Evolutionary conservation across 78 protist genomes (phyloP).

Genomic region (Polysphondylium violaceum): DNA sequence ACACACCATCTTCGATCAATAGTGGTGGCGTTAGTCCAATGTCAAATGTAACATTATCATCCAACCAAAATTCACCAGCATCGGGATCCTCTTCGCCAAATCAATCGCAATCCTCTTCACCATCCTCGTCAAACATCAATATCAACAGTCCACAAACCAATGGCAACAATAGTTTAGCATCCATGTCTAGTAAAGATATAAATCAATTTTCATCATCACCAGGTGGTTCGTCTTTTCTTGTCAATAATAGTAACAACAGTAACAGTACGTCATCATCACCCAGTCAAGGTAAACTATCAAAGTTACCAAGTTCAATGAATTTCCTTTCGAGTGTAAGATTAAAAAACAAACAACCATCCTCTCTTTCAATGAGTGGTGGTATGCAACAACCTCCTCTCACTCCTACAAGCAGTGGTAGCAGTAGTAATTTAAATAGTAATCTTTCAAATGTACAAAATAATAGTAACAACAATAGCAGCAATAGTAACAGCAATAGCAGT

Average conservation of each 20-base stretch:
- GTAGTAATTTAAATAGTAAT: neutral
- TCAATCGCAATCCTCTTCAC: too few relatives aligned
- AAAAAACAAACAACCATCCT: slow-evolving; percentile 34
- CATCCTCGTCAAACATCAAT: neutral
- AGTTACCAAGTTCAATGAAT: slow-evolving; percentile 21
- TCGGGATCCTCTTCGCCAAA: too few relatives aligned
- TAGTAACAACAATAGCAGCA: too few relatives aligned
- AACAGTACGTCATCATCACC: neutral
- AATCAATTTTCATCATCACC: slow-evolving; percentile 32
- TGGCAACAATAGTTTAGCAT: too few relatives aligned
- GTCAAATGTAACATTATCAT: neutral
- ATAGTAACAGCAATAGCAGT: neutral
- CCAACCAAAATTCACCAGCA: neutral
- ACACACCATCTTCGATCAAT: slow-evolving; percentile 1
- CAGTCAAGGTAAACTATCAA: neutral
- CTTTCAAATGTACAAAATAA: too few relatives aligned
- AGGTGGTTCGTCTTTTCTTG: neutral
- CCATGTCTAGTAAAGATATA: neutral
- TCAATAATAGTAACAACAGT: neutral
- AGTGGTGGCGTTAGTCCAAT: too few relatives aligned
- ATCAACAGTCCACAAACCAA: slow-evolving; percentile 3
- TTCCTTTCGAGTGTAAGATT: slow-evolving; percentile 49
- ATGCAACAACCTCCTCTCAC: neutral
- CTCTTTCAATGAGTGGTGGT: slow-evolving; percentile 36
- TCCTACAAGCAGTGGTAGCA: neutral